Base-by-base conservation (phyloP, 208 protist species). In the Leptomonas pyrrhocoris region DNA sequence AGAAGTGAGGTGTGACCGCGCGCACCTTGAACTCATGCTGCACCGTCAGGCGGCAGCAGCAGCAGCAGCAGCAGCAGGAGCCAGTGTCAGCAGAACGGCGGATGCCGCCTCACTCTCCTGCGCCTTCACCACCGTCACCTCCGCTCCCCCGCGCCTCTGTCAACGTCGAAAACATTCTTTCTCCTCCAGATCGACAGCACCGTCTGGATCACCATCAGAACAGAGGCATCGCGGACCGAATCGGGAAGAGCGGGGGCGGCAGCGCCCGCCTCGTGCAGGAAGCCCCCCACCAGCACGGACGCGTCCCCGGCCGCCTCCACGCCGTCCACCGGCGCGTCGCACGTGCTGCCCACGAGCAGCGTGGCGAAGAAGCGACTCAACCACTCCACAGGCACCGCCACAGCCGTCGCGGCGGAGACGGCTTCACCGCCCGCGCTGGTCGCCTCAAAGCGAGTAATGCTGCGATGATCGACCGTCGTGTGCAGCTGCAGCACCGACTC, bases 151-250 rank as follows among this genome's bases (percentile, higher is more conserved):
- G 8, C 56, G 11, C 56, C 30, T 15, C 1, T 23, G 3, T 34
- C 15, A 27, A 81, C 16, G 25, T 88, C 83, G 71, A 85, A 88
- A 6, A 80, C 80, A 59, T 94, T 94, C 65, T 90, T 89, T 21
- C 60, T 38, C 1, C 79, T 68, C 89, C 89, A 94, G 1, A 73
- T 28, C 16, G 36, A 21, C 30, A 89, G 34, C 25, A 82, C 28
- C 11, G 42, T 64, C 36, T 45, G 51, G 2, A 75, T 23, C 21
- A 55, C n/a, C 25, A 63, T 23, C 16, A 79, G 59, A 34, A 79
- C 31, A 3, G 55, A 62, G 2, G 73, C 58, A 19, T 74, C 67
- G 3, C 31, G 48, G 16, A 61, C 74, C n/a, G 42, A 8, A 16
- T 62, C 51, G 9, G 79, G 62, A 23, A 81, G 48, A 16, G 74